Conservation (phyloP, 2,329 filamentous ascomycete species). For the Monosporascus sp. region DNA sequence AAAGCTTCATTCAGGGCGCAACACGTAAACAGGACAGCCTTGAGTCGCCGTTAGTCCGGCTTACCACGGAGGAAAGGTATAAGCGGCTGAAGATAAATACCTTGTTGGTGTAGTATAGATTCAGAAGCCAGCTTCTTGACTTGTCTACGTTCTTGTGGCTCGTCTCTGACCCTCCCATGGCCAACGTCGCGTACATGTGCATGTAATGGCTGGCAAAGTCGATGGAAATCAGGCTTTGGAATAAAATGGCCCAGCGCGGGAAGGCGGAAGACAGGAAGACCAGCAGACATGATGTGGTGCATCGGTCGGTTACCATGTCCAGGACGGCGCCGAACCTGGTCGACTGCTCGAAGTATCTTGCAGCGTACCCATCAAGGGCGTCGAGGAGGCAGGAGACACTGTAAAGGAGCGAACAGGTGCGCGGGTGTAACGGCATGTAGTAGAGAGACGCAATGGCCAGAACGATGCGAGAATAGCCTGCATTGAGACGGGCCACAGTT, state of each 20-base stretch:
- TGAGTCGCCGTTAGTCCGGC: not conserved
- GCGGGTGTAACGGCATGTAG: slow-evolving; percentile 98
- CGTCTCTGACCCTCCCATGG: slow-evolving; percentile 72
- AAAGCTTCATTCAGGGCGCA: slow-evolving; percentile 92
- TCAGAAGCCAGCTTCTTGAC: slow-evolving; percentile 80
- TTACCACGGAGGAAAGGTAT: not conserved
- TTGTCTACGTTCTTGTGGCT: slow-evolving; percentile 94
- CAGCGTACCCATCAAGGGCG: slow-evolving; percentile 90
- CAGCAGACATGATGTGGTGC: slow-evolving; percentile 89
- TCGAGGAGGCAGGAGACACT: slow-evolving; percentile 92
- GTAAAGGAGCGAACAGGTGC: slow-evolving; percentile 88
- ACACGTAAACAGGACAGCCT: slow-evolving; percentile 87
- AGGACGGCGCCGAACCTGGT: slow-evolving; percentile 94
- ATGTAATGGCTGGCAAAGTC: slow-evolving; percentile 97
- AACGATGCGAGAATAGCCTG: slow-evolving; percentile 72
- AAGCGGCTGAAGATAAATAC: slow-evolving; percentile 42
- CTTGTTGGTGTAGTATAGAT: slow-evolving; percentile 96
- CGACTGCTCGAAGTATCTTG: slow-evolving; percentile 80
- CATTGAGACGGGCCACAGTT: not conserved
- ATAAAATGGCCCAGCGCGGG: slow-evolving; percentile 87
- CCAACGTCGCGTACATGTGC: slow-evolving; percentile 95
- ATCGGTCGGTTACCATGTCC: slow-evolving; percentile 98
- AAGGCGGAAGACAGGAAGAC: slow-evolving; percentile 94
- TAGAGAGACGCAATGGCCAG: slow-evolving; percentile 88
- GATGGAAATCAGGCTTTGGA: slow-evolving; percentile 87